phyloP scores from a whole-genome alignment of 306 rosid genomes.

The Quercus wislizeni region DNA sequence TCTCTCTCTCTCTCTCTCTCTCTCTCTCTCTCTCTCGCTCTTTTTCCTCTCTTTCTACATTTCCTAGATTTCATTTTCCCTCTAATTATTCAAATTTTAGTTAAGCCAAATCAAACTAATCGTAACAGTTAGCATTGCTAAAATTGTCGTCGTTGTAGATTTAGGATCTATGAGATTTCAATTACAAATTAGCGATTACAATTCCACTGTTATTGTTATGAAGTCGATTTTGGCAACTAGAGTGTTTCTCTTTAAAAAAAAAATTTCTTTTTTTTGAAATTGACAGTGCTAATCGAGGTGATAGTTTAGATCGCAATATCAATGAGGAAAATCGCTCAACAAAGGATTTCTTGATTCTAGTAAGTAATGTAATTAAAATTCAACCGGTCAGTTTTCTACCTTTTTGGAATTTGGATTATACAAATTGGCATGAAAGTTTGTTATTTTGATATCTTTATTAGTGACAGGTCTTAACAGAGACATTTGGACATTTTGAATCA shows the following conservation, averaged over 20 bases:
- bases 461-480: neutral
- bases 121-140: no score
- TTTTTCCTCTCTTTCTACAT: neutral
- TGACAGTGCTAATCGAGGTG: slow-evolving; percentile 90
- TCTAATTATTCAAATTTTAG: no score
- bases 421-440: neutral
- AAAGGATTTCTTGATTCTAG: slow-evolving; percentile 90
- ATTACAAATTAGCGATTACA: no score
- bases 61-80: neutral
- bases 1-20: no score
- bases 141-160: no score
- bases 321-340: slow-evolving; percentile 69
- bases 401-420: neutral
- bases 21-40: neutral
- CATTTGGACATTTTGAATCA: neutral
- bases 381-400: slow-evolving; percentile 5
- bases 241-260: slow-evolving; percentile 11
- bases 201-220: no score
- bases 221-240: neutral
- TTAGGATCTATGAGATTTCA: no score
- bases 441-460: neutral
- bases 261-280: neutral
- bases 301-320: slow-evolving; percentile 94
- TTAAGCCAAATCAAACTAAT: no score
- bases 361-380: slow-evolving; percentile 43